Evolutionary conservation across 805 yeast species (phyloP).

Genomic region (Metschnikowia drakensbergensis): DNA sequence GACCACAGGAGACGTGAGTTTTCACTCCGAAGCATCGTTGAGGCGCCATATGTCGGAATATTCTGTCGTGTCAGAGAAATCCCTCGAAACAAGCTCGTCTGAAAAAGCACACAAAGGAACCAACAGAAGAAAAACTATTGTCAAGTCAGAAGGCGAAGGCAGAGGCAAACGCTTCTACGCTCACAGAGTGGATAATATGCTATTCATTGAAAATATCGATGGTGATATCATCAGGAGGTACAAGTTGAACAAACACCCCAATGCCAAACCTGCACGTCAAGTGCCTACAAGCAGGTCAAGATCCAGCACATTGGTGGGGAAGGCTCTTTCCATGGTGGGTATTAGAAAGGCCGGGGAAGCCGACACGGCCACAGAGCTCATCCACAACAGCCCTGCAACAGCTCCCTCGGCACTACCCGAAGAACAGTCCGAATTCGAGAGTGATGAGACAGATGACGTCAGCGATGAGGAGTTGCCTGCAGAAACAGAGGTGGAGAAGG

Average conservation of each 20-base stretch:
- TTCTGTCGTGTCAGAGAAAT: constrained; percentile 24
- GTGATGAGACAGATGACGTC: constrained; percentile 13
- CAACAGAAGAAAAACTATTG: constrained; percentile 22
- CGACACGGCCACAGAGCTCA: constrained; percentile 7
- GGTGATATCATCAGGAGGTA: constrained; percentile 90
- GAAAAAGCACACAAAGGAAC: background rate
- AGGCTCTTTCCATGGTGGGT: constrained; percentile 56
- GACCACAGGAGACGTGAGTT: constrained; percentile 19
- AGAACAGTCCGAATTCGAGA: constrained; percentile 14
- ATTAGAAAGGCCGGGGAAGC: constrained; percentile 27
- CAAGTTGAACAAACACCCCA: constrained; percentile 54
- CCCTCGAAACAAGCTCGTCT: constrained; percentile 1
- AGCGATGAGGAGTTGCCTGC: constrained; percentile 24
- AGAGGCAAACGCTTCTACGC: constrained; percentile 45
- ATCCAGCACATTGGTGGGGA: constrained; percentile 39
- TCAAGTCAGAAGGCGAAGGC: constrained; percentile 36
- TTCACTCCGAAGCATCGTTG: constrained; percentile 41
- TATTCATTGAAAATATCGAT: constrained; percentile 83
- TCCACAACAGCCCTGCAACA: background rate
- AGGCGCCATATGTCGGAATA: constrained; percentile 34
- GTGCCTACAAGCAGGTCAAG: constrained; percentile 26
- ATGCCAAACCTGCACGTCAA: background rate
- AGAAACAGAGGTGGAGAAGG: constrained; percentile 66
- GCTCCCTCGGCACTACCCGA: background rate
- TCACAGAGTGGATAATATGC: constrained; percentile 70